Conservation (phyloP, 2,329 filamentous ascomycete genomes). For the Elsinoe perseae region DNA sequence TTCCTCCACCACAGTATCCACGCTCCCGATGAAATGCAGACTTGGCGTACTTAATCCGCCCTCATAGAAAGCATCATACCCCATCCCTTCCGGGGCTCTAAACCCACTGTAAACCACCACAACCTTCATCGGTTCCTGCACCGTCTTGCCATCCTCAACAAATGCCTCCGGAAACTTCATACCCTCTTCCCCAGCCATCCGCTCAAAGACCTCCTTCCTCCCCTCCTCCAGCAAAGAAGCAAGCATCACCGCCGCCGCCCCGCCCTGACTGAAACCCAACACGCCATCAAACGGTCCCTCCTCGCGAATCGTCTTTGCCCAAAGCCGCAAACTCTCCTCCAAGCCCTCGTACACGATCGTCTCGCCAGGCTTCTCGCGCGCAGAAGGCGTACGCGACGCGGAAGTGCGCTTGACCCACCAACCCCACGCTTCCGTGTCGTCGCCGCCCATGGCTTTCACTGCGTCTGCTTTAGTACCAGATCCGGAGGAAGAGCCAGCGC, state of each 20-base stretch:
- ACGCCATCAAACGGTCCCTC: conserved; percentile 68
- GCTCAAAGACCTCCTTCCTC: conserved; percentile 43
- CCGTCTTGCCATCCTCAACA: conserved; percentile 29
- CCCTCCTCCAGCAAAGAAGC: conserved; percentile 60
- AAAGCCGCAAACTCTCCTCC: conserved; percentile 53
- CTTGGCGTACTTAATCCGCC: conserved; percentile 69
- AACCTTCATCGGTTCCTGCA: conserved; percentile 57
- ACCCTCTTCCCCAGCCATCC: conserved; percentile 32
- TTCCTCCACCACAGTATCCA: conserved; percentile 87
- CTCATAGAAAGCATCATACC: conserved; percentile 64
- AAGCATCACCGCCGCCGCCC: conserved; percentile 62
- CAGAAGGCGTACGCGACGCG: conserved; percentile 68
- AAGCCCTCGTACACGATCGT: conserved; percentile 56
- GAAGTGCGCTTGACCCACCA: conserved; percentile 23
- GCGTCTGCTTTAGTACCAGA: conserved; percentile 43
- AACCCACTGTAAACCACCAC: conserved; percentile 74
- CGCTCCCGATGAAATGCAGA: conserved; percentile 71
- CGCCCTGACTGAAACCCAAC: conserved; percentile 77
- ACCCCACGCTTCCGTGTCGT: conserved; percentile 50
- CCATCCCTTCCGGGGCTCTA: conserved; percentile 49
- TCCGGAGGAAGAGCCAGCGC: too few species aligned
- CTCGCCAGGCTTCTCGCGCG: conserved; percentile 52
- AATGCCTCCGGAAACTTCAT: conserved; percentile 49
- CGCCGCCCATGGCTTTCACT: conserved; percentile 22
- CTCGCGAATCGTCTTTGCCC: conserved; percentile 55